Evolutionary conservation across 306 rosid species (phyloP), one percentile per base, ranked within the genome.

Genomic region (Oxytropis ochrocephala): DNA sequence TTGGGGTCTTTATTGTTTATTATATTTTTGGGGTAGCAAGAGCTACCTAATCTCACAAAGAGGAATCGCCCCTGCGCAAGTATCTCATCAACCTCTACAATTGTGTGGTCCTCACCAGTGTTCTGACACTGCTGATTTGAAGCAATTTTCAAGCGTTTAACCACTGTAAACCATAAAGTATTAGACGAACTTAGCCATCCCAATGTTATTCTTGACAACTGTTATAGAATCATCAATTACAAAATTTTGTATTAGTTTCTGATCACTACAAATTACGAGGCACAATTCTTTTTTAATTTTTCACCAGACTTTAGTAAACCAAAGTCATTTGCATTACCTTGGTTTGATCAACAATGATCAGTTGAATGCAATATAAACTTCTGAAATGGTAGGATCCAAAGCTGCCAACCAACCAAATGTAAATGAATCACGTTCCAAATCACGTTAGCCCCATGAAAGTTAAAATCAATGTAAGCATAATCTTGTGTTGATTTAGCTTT

Each of bases 341-440:
- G 69, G 56, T 61, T 72, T 75, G 63, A 47, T 54, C 67, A 65
- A 60, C 39, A 16, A 43, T 58, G 67, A 47, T 79, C 70, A 49
- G 81, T 70, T 29, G 73, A 70, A 44, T 50, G 36, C 75, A 74
- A 75, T 78, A 63, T 87, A 84, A 85, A 76, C 57, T 14, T 67
- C 55, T 70, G 52, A 61, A 17, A 29, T 46, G 30, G 82, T 61
- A 82, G 96, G 82, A 92, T 89, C 96, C 95, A 85, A 89, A 81
- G 96, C 66, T 77, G 81, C 78, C 87, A 79, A 39, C 87, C 77
- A 76, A 72, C 72, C 63, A 55, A 13, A 30, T 76, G 59, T 52
- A 47, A 74, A 56, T 72, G 67, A 68, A 79, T 77, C 97, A 88
- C 88, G 92, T 91, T 89, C 73, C 58, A 79, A 43, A 75, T 78